These are phyloP conservation scores for Scleroderma bovista DNA, from an alignment of 768 basidiomycete species.

Conservation along the genomic window DNA sequence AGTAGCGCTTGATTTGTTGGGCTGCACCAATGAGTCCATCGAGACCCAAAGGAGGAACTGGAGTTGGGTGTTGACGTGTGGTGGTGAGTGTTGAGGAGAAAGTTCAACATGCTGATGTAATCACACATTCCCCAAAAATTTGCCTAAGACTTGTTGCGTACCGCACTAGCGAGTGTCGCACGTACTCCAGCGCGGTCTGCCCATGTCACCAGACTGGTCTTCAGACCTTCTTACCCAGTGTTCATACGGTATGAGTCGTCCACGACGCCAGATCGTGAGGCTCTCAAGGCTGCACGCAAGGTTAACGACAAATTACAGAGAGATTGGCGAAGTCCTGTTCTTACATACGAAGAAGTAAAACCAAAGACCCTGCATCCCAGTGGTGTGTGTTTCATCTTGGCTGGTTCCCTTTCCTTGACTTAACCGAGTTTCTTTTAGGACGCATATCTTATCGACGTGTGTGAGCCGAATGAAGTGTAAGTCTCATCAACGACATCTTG, in stretches of 20 bases:
- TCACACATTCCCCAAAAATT: no score
- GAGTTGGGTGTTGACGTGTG: no score
- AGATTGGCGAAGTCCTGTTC: slow-evolving; percentile 71
- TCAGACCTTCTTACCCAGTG: slow-evolving; percentile 9
- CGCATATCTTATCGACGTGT: slow-evolving; percentile 80
- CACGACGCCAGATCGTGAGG: slow-evolving; percentile 18
- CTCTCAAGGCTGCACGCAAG: slow-evolving; percentile 27
- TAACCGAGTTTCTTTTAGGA: slow-evolving; percentile 38
- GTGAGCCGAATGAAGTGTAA: slow-evolving; percentile 89
- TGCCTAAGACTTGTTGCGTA: no score
- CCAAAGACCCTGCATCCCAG: slow-evolving; percentile 73
- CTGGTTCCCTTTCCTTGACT: neutral
- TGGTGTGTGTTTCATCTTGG: slow-evolving; percentile 33
- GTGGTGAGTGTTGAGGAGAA: no score
- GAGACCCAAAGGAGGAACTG: no score
- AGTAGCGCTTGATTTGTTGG: no score
- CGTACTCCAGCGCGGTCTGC: slow-evolving; percentile 10
- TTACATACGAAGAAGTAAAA: slow-evolving; percentile 80
- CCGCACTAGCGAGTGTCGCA: slow-evolving; percentile 8
- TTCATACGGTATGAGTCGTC: slow-evolving; percentile 33
- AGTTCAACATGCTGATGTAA: no score
- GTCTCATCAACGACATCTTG: no score
- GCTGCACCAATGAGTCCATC: no score
- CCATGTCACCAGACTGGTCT: slow-evolving; percentile 3
- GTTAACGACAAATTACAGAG: slow-evolving; percentile 39